Conservation (phyloP, 768 basidiomycete genomes). For the Russula foetens region DNA sequence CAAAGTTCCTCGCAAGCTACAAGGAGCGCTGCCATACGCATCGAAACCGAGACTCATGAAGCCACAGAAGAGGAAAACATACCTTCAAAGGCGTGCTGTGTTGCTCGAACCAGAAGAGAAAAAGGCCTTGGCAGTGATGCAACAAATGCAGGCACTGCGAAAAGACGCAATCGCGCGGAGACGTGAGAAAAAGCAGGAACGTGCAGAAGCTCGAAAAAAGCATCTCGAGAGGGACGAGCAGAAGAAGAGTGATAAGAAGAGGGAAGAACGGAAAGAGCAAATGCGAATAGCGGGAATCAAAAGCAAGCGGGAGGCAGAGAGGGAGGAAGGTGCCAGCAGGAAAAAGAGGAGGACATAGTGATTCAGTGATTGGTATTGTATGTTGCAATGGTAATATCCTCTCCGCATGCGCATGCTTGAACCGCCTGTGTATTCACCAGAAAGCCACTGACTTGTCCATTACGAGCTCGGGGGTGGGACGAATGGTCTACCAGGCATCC, state of each 20-base stretch:
- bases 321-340: constrained; percentile 45
- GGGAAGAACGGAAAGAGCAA: constrained; percentile 65
- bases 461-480: no score
- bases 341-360: constrained; percentile 43
- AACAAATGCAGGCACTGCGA: constrained; percentile 86
- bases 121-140: constrained; percentile 81
- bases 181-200: constrained; percentile 82
- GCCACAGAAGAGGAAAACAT: constrained; percentile 68
- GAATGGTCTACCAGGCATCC: no score
- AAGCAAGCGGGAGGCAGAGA: constrained; percentile 55
- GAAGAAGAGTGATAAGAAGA: constrained; percentile 56
- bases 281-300: constrained; percentile 69
- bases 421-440: no score
- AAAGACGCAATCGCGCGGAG: constrained; percentile 79
- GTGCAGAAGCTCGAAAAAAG: constrained; percentile 58
- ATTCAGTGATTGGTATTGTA: background rate
- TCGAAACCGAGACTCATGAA: constrained; percentile 84
- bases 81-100: constrained; percentile 90
- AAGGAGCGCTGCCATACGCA: constrained; percentile 83
- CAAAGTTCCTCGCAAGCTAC: constrained; percentile 82
- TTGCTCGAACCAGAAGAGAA: constrained; percentile 95
- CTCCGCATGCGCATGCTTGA: no score
- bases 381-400: no score
- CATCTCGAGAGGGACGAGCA: constrained; percentile 65
- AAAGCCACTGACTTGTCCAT: no score